Percentiles rank a stretch among this genome's conserved stretches.
These are phyloP conservation scores for Xylaria sp. DNA, from an alignment of 2,329 filamentous ascomycete species.

Conservation along the genomic window DNA sequence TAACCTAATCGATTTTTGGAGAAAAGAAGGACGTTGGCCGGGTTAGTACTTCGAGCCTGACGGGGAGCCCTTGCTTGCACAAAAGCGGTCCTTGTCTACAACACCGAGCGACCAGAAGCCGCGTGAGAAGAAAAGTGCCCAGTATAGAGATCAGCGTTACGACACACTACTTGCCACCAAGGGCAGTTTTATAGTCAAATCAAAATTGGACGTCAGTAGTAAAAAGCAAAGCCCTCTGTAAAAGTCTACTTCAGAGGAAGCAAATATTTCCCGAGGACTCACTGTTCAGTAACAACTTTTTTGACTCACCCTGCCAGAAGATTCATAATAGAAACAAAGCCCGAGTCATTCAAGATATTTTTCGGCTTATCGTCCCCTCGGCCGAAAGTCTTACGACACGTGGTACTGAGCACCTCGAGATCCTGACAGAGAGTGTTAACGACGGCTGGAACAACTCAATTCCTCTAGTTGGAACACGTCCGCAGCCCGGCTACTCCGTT, in stretches of 20 bases:
- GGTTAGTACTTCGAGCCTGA: constrained; percentile 29
- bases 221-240: constrained; percentile 45
- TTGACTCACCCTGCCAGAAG: constrained; percentile 44
- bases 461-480: constrained; percentile 44
- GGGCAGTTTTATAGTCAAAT: constrained; percentile 54
- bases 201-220: constrained; percentile 47
- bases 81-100: constrained; percentile 45
- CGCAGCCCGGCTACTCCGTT: constrained; percentile 57
- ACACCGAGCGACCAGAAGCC: constrained; percentile 54
- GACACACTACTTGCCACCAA: constrained; percentile 50
- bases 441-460: constrained; percentile 55
- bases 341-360: constrained; percentile 53
- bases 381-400: constrained; percentile 49
- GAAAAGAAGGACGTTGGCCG: constrained; percentile 37
- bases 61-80: constrained; percentile 49
- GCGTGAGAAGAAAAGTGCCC: constrained; percentile 52
- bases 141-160: constrained; percentile 53
- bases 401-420: constrained; percentile 46
- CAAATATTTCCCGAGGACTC: constrained; percentile 45
- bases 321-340: constrained; percentile 51
- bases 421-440: constrained; percentile 54
- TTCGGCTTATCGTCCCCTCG: constrained; percentile 53
- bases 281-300: constrained; percentile 52
- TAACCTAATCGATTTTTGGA: constrained; percentile 38
- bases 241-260: not conserved